Evolutionary conservation across 257 asterid species (phyloP).

Genomic region (Jacaranda mimosifolia): DNA sequence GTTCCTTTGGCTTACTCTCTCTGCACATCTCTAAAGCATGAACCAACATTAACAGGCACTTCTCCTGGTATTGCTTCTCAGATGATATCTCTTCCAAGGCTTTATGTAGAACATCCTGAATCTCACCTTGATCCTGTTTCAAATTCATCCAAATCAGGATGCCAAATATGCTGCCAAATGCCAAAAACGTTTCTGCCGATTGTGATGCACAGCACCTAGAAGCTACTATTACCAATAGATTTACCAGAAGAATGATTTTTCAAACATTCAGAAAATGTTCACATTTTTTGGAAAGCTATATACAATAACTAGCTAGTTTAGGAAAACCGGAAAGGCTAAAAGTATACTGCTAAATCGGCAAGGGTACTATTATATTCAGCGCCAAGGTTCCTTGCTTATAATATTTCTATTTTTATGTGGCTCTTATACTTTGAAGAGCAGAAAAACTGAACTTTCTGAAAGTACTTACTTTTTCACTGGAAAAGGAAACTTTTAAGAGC

Average conservation of each 20-base stretch:
- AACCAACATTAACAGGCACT: slow-evolving; percentile 71
- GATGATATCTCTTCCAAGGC: slow-evolving; percentile 87
- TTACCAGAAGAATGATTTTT: slow-evolving; percentile 19
- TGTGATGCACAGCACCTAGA: slow-evolving; percentile 15
- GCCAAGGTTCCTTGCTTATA: not conserved
- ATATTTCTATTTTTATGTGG: not conserved
- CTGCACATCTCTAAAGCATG: slow-evolving; percentile 64
- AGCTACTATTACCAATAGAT: slow-evolving; percentile 13
- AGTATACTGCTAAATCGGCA: slow-evolving; percentile 11
- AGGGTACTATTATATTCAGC: not conserved
- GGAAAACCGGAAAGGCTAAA: slow-evolving; percentile 5
- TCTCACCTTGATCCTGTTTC: slow-evolving; percentile 66
- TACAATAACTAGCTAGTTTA: not conserved
- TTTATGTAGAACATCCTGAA: slow-evolving; percentile 69
- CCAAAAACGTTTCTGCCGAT: slow-evolving; percentile 1
- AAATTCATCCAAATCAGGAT: slow-evolving; percentile 34
- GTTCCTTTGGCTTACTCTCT: slow-evolving; percentile 50
- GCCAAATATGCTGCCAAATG: not conserved
- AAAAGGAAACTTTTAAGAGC: not conserved
- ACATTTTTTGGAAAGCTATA: not conserved
- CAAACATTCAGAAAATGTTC: not conserved
- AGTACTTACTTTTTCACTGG: not conserved
- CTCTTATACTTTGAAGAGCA: slow-evolving; percentile 2
- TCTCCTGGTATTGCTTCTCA: slow-evolving; percentile 78
- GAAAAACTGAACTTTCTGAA: not conserved